Conservation (phyloP, 140 eudicot genomes). For the Bidens hawaiensis region DNA sequence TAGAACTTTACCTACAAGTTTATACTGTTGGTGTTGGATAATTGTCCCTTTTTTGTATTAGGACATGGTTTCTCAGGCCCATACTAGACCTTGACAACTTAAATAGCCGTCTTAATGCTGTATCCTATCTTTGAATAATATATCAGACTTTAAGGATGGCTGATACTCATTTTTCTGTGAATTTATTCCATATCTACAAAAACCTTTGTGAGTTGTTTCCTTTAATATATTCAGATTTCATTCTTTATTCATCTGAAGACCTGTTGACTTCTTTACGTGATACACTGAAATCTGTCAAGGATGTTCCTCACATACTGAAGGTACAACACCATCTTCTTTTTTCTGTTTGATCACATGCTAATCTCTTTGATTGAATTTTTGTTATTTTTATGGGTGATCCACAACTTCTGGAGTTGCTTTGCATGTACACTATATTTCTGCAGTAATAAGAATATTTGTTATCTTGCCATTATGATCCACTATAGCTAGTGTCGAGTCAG, state of each 20-base stretch:
- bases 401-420: not conserved
- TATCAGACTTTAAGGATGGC: not conserved
- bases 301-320: constrained; percentile 86
- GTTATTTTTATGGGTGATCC: not conserved
- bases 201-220: constrained; percentile 15
- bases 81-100: constrained; percentile 71
- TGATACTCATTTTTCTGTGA: constrained; percentile 1
- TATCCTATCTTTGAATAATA: constrained; percentile 47
- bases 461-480: not conserved
- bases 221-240: constrained; percentile 62
- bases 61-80: constrained; percentile 98
- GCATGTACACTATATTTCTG: not conserved
- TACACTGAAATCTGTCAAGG: constrained; percentile 84
- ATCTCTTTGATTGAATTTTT: not conserved
- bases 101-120: constrained; percentile 76
- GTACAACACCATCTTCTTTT: constrained; percentile 39
- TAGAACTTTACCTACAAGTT: constrained; percentile 4
- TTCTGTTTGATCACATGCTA: constrained; percentile 10
- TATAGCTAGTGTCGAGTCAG: not conserved
- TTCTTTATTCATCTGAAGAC: constrained; percentile 80
- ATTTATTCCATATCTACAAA: constrained; percentile 2
- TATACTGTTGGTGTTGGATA: constrained; percentile 7
- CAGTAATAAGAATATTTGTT: not conserved
- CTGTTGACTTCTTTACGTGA: constrained; percentile 67
- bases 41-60: constrained; percentile 26